Evolutionary conservation across 805 yeast genomes (phyloP), one percentile per base, ranked within the genome.

Genomic region (Brettanomyces anomalus): DNA sequence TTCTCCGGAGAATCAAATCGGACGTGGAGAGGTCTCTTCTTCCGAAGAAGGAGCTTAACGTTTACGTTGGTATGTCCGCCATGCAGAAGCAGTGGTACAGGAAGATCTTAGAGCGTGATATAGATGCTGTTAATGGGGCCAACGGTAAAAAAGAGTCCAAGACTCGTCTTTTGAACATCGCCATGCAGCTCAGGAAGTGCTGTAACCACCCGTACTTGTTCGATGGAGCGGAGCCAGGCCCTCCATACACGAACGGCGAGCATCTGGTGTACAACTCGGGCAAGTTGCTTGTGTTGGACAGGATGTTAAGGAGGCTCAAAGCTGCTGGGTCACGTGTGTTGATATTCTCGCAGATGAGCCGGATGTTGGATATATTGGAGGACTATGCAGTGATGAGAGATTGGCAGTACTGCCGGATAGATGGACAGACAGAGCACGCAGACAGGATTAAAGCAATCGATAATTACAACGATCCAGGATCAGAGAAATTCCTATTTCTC

Each of bases 171-270:
- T 64, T 84, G 39, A 84, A 84, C 57, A 84, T 84, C 51, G 90
- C 83, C 39, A 84, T 84, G 94, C 94, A 84, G 58, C 67, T 84
- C 54, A 72, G 93, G 57, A 84, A 84, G 59, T 84, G 93, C 59
- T 84, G 90, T 64, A 84, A 84, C 53, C 94, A 84, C 63, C 94
- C 94, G 13, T 84, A 84, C 56, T 62, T 84, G 33, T 84, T 84
- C 54, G 93, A 84, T 58, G 94, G 94, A 36, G 93, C 90, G 1
- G 94, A 84, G 55, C 93, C 93, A 1, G 94, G 94, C 11, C 94
- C 94, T 16, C 94, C 94, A 18, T 84, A 68, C 53, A 84, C 93
- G 7, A 84, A 90, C 0, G 94, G 84, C 60, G 93, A 84, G 57
- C 94, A 84, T 64, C 68, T 84, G 57, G 79, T 84, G 30, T 81